These are phyloP conservation scores for Aphanomyces stellatus DNA, from an alignment of 352 stramenopile species.

Conservation along the genomic window DNA sequence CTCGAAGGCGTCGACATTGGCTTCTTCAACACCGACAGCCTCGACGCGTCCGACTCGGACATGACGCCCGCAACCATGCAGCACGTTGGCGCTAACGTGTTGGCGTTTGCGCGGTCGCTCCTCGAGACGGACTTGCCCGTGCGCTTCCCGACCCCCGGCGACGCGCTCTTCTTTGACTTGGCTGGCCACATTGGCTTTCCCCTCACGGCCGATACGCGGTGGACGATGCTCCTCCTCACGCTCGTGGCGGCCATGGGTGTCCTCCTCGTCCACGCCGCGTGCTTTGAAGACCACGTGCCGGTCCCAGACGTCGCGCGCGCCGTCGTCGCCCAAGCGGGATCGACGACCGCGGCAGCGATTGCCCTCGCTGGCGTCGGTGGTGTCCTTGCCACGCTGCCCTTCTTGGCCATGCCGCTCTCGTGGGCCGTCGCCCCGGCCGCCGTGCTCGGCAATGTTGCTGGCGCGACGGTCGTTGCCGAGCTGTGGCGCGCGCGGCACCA, in stretches of 20 bases:
- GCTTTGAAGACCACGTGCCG: background rate
- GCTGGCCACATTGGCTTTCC: background rate
- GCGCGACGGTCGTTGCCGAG: background rate
- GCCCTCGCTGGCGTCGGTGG: background rate
- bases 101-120: background rate
- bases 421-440: background rate
- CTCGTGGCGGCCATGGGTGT: background rate
- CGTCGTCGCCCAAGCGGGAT: background rate
- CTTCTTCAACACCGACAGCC: background rate
- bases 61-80: background rate
- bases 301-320: background rate
- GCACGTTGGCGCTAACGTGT: background rate
- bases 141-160: background rate
- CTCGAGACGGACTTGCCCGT: background rate
- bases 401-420: background rate
- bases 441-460: background rate
- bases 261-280: background rate
- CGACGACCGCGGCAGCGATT: background rate
- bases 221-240: background rate
- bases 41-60: background rate
- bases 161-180: constrained; percentile 12
- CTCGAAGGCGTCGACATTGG: constrained; percentile 12
- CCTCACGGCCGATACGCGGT: background rate
- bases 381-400: background rate
- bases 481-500: background rate